Conservation (phyloP, 176 grass and related monocot species). For the Ensete ventricosum region DNA sequence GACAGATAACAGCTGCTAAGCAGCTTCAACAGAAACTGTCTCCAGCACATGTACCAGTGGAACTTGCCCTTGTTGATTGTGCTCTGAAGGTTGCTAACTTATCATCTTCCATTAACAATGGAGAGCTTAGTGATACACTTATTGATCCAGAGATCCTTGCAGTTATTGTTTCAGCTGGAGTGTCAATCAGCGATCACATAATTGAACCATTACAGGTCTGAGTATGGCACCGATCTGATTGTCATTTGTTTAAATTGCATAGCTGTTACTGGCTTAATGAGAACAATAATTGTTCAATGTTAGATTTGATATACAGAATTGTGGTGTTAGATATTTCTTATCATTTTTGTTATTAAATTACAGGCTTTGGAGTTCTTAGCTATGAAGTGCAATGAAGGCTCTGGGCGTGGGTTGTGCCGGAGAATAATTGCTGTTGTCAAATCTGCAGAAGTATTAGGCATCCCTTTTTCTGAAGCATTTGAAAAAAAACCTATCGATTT, state of each 20-base stretch:
- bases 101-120: constrained; percentile 42
- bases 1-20: constrained; percentile 92
- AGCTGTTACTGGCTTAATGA: not conserved
- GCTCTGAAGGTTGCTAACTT: constrained; percentile 65
- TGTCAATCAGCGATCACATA: constrained; percentile 35
- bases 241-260: not conserved
- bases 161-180: constrained; percentile 40
- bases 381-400: constrained; percentile 61
- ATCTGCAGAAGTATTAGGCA: constrained; percentile 65
- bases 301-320: not conserved
- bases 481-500: constrained; percentile 82
- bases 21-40: constrained; percentile 94
- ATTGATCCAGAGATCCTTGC: constrained; percentile 41
- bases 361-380: constrained; percentile 75
- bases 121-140: constrained; percentile 45
- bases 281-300: not conserved
- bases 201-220: constrained; percentile 68
- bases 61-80: constrained; percentile 75
- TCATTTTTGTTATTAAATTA: constrained; percentile 7
- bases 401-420: constrained; percentile 64
- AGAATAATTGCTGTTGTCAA: constrained; percentile 76
- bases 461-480: constrained; percentile 80
- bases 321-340: not conserved
- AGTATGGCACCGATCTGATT: constrained; percentile 3
- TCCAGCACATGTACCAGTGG: constrained; percentile 67